Percentiles rank a stretch among this genome's conserved stretches.
Conservation (phyloP, 768 basidiomycete genomes). For the Termitomyces sp. region DNA sequence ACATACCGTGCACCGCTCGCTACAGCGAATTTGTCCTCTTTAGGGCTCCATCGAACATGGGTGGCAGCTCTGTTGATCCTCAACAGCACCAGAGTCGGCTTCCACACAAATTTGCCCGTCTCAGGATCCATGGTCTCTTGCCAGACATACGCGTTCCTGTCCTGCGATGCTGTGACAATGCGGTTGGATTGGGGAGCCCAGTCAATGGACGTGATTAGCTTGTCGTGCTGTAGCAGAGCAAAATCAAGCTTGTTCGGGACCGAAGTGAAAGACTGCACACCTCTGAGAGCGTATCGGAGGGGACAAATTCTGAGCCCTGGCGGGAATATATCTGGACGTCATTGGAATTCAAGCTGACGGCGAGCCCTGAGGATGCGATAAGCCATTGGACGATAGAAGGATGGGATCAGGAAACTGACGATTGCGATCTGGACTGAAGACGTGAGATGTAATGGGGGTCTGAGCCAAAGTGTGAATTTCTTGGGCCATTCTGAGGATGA, state of each 20-base stretch:
- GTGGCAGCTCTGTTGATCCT: conserved; percentile 97
- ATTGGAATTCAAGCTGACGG: conserved; percentile 86
- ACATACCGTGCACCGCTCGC: conserved; percentile 89
- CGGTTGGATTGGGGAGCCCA: conserved; percentile 98
- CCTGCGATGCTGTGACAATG: conserved; percentile 98
- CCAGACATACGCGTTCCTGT: conserved; percentile 99
- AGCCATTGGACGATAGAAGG: not conserved
- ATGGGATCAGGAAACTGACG: conserved; percentile 51
- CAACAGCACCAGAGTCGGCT: conserved; percentile 93
- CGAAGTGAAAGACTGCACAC: conserved; percentile 37
- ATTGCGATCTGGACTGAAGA: conserved; percentile 85
- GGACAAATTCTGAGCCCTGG: conserved; percentile 65
- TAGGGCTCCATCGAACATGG: conserved; percentile 92
- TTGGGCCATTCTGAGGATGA: conserved; percentile 46
- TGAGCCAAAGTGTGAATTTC: conserved; percentile 80
- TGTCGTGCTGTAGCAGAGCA: conserved; percentile 77
- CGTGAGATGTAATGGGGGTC: conserved; percentile 83
- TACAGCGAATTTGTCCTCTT: conserved; percentile 98
- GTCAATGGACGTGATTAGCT: conserved; percentile 95
- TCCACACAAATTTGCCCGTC: conserved; percentile 79
- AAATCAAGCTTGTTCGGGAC: not conserved
- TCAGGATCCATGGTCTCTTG: conserved; percentile 72
- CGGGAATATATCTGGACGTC: conserved; percentile 81
- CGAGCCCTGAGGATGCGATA: conserved; percentile 64
- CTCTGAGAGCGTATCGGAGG: conserved; percentile 81